Evolutionary conservation across 1,284 basidiomycete species (phyloP).

Genomic region (Austroboletus niveus): DNA sequence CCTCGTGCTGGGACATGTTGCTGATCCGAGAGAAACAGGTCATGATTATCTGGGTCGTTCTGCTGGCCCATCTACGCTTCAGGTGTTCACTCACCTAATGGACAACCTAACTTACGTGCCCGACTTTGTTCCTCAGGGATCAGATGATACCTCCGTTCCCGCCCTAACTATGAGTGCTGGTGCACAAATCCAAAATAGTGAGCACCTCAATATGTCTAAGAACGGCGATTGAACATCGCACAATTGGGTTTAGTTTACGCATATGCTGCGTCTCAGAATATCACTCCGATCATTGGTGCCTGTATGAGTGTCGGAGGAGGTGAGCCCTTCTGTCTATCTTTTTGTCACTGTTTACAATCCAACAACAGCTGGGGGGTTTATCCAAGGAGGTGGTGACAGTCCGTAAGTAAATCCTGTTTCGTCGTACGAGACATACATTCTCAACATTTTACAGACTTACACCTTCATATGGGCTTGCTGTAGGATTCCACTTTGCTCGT

Average conservation of each 20-base stretch:
- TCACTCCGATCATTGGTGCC: constrained; percentile 16
- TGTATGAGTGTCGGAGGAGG: constrained; percentile 23
- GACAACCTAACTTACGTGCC: constrained; percentile 14
- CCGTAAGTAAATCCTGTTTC: constrained; percentile 11
- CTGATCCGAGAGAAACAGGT: constrained; percentile 6
- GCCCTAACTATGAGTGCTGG: constrained; percentile 22
- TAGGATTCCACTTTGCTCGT: constrained; percentile 4
- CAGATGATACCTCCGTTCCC: constrained; percentile 7
- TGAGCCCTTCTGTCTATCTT: background rate
- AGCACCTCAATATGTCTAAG: background rate
- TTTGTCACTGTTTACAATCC: background rate
- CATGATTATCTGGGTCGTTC: constrained; percentile 25
- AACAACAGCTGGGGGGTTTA: constrained; percentile 14
- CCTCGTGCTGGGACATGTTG: background rate
- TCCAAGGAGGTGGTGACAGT: constrained; percentile 26
- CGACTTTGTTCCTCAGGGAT: constrained; percentile 24
- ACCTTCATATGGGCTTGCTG: constrained; percentile 19
- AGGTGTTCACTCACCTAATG: constrained; percentile 22
- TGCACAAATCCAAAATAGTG: constrained; percentile 15
- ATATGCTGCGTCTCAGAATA: constrained; percentile 5
- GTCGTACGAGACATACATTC: background rate
- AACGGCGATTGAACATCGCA: background rate
- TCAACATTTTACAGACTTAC: constrained; percentile 5
- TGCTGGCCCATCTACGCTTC: constrained; percentile 21
- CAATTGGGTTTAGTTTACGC: constrained; percentile 12